Evolutionary conservation across 352 stramenopile species (phyloP), one percentile per base, ranked within the genome.

Genomic region (Hyaloperonospora brassicae): DNA sequence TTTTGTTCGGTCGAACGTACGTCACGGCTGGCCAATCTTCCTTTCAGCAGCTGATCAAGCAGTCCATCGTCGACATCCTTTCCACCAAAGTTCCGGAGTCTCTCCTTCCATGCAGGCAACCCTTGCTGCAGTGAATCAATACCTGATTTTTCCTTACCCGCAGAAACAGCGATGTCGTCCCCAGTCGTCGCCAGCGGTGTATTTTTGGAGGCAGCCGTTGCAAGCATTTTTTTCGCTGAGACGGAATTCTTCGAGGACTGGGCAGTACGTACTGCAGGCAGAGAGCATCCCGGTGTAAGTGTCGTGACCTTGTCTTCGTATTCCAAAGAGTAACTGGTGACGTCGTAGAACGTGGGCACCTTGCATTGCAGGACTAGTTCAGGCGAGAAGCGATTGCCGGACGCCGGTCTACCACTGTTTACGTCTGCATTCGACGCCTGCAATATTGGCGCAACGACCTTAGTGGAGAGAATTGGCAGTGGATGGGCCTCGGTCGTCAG

Each of bases 401-500:
- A 52, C 24, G 43, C 24, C 46, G 51, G n/a, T 11, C 63, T 42
- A 17, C 39, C 64, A 13, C 8, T 47, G 30, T 10, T 66, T 17
- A 55, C 52, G 11, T 57, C 31, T 1, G 47, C 57, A 9, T 62
- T 43, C 17, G 54, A 41, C 4, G 59, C 62, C 49, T 65, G 44
- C 52, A 82, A 41, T 61, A 85, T 75, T 27, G 64, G 59, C 46
- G 69, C 58, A 57, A 81, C 55, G 7, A 73, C 53, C n/a, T 73
- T 77, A 9, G 66, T 64, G 2, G 75, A 68, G 13, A 89, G 67
- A 8, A 89, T 74, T 6, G 80, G 82, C 64, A 98, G 95, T 42
- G 94, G 91, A 69, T 98, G 96, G 4, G 93, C 96, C 61, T 98
- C 96, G 0, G 96, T 98, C 25, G 94, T 98, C 65, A 98, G 97